phyloP scores from a whole-genome alignment of 768 basidiomycete genomes.

The Paxillus involutus region DNA sequence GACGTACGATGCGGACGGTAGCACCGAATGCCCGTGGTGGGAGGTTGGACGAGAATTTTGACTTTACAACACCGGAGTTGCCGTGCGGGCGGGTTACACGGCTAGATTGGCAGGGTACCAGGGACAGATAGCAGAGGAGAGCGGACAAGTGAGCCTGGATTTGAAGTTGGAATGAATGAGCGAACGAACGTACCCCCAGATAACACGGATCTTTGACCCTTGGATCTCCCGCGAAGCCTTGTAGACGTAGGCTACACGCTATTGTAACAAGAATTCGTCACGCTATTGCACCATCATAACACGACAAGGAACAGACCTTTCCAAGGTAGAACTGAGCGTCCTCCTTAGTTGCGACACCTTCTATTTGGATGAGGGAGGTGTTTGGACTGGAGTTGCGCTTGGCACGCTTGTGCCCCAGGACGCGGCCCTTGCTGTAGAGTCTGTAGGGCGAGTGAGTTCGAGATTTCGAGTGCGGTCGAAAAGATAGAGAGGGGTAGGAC shows the following conservation, averaged over 20 bases:
- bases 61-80: slow-evolving; percentile 92
- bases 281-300: not conserved
- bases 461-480: not conserved
- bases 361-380: slow-evolving; percentile 95
- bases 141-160: not conserved
- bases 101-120: slow-evolving; percentile 35
- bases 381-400: slow-evolving; percentile 96
- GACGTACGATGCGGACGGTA: slow-evolving; percentile 82
- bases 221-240: slow-evolving; percentile 92
- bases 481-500: not conserved
- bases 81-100: slow-evolving; percentile 94
- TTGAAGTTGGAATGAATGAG: not conserved
- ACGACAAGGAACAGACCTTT: slow-evolving; percentile 62
- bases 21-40: slow-evolving; percentile 95
- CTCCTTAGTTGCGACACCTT: slow-evolving; percentile 91
- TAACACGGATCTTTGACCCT: slow-evolving; percentile 95
- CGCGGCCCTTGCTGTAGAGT: slow-evolving; percentile 95
- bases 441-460: slow-evolving; percentile 39
- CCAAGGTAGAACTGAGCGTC: slow-evolving; percentile 98
- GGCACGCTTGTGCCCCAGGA: slow-evolving; percentile 97
- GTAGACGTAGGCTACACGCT: slow-evolving; percentile 99
- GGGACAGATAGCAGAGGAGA: not conserved
- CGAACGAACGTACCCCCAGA: slow-evolving; percentile 83
- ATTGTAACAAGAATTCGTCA: not conserved
- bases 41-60: slow-evolving; percentile 94